phyloP scores from a whole-genome alignment of 306 rosid genomes.

The Vicia faba region DNA sequence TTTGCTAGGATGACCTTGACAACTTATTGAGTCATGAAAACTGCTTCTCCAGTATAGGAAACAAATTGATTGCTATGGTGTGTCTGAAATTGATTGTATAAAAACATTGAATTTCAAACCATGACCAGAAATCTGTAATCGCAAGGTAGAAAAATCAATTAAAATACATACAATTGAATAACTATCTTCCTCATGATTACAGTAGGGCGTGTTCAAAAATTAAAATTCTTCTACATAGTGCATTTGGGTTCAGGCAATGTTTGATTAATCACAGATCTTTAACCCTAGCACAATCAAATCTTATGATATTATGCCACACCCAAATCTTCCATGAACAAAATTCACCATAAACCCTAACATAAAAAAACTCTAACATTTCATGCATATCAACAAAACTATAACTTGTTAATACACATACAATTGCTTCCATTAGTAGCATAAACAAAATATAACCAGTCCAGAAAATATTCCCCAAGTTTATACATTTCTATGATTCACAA shows the following conservation, averaged over 20 bases:
- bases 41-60: slow-evolving; percentile 75
- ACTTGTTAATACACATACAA: not conserved
- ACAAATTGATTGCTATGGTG: slow-evolving; percentile 50
- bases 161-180: slow-evolving; percentile 54
- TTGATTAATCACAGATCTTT: too few relatives aligned
- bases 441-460: too few relatives aligned
- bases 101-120: not conserved
- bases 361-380: too few relatives aligned
- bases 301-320: too few relatives aligned
- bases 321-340: too few relatives aligned
- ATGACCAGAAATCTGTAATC: not conserved
- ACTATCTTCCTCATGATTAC: slow-evolving; percentile 49
- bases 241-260: too few relatives aligned
- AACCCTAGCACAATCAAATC: too few relatives aligned
- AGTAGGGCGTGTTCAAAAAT: slow-evolving; percentile 65
- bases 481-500: not conserved
- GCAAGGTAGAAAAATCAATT: not conserved
- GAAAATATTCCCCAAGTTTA: slow-evolving; percentile 6
- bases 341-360: too few relatives aligned
- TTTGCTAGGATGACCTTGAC: slow-evolving; percentile 77
- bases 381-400: too few relatives aligned
- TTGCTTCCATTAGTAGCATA: not conserved
- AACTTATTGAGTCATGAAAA: slow-evolving; percentile 73
- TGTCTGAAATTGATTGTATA: slow-evolving; percentile 41
- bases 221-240: slow-evolving; percentile 62